Percentiles rank a stretch among this genome's conserved stretches.
Conservation (phyloP, 164 flowering plant genomes). For the Tinospora cordifolia region DNA sequence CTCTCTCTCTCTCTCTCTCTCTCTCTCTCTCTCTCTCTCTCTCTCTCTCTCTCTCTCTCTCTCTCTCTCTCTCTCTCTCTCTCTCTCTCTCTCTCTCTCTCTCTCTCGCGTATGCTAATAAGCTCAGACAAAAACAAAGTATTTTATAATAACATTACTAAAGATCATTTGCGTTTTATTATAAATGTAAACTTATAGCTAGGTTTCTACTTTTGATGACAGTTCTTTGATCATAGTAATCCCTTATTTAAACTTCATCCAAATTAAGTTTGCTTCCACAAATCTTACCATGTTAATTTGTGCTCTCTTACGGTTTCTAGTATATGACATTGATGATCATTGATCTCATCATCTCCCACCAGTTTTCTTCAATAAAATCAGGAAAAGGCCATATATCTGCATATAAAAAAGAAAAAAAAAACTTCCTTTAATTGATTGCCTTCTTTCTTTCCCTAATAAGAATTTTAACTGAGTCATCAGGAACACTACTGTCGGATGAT, state of each 20-base stretch:
- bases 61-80: neutral
- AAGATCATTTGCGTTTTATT: neutral
- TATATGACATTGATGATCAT: neutral
- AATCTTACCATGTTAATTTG: conserved; percentile 11
- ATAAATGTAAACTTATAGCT: conserved; percentile 1
- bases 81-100: neutral
- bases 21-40: neutral
- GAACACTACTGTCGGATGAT: neutral
- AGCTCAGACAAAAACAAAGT: neutral
- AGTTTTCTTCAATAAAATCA: conserved; percentile 12
- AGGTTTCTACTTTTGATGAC: conserved; percentile 28
- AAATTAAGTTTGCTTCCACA: conserved; percentile 21
- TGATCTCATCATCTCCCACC: neutral
- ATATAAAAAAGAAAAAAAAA: too few species aligned
- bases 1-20: neutral
- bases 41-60: conserved; percentile 1
- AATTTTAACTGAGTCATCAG: neutral
- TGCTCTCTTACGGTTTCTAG: conserved; percentile 14
- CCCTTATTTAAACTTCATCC: conserved; percentile 21
- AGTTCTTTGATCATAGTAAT: conserved; percentile 21
- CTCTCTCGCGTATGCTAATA: neutral
- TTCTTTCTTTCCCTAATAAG: neutral
- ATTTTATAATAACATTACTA: neutral
- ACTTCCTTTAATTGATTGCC: too few species aligned
- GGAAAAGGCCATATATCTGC: neutral